Evolutionary conservation across 2,329 filamentous ascomycete genomes (phyloP).

Genomic region (Ceratocystis colombiana): DNA sequence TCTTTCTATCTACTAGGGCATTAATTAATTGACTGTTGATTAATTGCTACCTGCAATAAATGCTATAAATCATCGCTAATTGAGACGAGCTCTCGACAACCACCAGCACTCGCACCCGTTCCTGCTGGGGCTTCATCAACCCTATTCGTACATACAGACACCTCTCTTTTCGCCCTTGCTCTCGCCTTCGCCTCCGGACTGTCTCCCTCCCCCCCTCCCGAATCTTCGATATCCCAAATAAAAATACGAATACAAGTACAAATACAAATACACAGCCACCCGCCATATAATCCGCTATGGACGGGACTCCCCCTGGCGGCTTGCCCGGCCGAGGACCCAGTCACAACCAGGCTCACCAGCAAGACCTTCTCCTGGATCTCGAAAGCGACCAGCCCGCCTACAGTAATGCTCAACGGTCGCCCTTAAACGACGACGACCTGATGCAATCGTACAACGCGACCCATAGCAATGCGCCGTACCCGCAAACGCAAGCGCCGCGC

Average conservation of each 20-base stretch:
- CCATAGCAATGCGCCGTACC: conserved; percentile 31
- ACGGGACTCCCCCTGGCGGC: conserved; percentile 44
- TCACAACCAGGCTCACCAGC: conserved; percentile 30
- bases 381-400: conserved; percentile 64
- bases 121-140: neutral
- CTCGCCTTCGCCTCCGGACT: too few relatives aligned
- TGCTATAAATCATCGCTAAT: conserved; percentile 4
- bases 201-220: conserved; percentile 26
- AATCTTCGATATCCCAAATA: too few relatives aligned
- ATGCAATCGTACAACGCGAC: conserved; percentile 53
- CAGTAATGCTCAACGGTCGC: conserved; percentile 62
- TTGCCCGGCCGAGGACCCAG: conserved; percentile 41
- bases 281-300: conserved; percentile 39
- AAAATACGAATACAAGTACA: too few relatives aligned
- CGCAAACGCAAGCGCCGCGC: conserved; percentile 9
- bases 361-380: conserved; percentile 63
- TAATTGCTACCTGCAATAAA: neutral
- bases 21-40: neutral
- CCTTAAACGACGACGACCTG: conserved; percentile 72
- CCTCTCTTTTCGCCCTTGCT: too few relatives aligned
- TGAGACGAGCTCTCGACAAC: neutral
- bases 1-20: neutral
- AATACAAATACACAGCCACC: neutral
- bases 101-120: neutral
- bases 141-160: too few relatives aligned